Evolutionary conservation across 2,329 filamentous ascomycete species (phyloP).

Genomic region (Cordyceps cicadae): DNA sequence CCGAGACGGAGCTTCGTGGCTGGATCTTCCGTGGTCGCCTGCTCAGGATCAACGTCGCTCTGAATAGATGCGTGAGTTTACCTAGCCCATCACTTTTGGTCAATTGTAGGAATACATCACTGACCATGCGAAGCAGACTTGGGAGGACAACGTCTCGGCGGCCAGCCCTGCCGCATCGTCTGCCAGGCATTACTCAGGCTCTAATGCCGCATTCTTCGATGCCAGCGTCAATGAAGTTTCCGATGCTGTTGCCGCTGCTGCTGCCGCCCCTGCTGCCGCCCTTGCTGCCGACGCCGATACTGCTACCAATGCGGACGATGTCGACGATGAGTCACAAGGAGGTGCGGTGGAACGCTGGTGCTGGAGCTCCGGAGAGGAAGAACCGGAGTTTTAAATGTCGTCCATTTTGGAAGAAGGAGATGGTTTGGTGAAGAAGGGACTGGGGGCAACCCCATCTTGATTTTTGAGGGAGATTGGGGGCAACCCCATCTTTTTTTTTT

Average conservation of each 20-base stretch:
- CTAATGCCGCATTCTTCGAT: neutral
- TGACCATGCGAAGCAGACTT: neutral
- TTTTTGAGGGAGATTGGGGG: no score
- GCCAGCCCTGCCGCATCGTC: neutral
- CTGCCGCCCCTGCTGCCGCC: no score
- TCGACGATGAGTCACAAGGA: no score
- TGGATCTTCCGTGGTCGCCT: neutral
- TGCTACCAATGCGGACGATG: no score
- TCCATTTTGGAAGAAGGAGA: neutral
- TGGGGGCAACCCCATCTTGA: neutral
- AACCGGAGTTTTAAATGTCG: no score
- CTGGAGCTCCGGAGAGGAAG: no score
- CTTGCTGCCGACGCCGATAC: neutral
- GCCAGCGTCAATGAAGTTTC: no score
- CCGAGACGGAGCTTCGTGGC: neutral
- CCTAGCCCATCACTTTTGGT: no score
- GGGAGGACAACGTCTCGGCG: neutral
- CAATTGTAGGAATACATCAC: neutral
- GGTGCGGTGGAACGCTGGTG: no score
- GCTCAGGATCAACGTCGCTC: neutral
- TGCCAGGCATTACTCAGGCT: no score
- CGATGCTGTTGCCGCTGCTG: neutral
- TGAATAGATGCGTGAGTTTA: neutral
- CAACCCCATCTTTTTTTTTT: neutral
- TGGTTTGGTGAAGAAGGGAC: neutral